These are phyloP conservation scores for Coccinonectria pachysandricola DNA, from an alignment of 2,329 filamentous ascomycete genomes.

Conservation along the genomic window DNA sequence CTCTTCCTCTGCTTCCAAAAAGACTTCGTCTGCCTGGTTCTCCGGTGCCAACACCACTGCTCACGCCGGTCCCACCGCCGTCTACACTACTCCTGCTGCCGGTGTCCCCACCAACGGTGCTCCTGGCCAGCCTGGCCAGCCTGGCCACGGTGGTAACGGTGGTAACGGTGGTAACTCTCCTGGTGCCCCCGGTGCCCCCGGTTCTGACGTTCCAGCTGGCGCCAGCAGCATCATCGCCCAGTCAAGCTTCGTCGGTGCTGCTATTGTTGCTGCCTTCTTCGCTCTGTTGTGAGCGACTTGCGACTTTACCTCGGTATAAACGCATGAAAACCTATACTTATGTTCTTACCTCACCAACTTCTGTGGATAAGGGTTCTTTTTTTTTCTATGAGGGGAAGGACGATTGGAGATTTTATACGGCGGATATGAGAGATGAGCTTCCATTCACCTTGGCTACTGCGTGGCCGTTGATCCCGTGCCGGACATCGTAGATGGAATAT, in stretches of 20 bases:
- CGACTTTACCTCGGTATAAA: too few species aligned
- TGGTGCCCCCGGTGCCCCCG: constrained; percentile 4
- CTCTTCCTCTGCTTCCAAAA: neutral
- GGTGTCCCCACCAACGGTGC: constrained; percentile 10
- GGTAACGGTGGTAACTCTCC: constrained; percentile 3
- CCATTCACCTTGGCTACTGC: too few species aligned
- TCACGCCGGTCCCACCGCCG: constrained; percentile 15
- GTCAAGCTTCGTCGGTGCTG: constrained; percentile 29
- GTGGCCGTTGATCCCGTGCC: constrained; percentile 14
- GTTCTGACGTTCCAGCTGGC: constrained; percentile 14
- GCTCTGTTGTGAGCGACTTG: constrained; percentile 24
- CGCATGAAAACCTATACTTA: constrained; percentile 1
- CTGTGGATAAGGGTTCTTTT: constrained; percentile 16
- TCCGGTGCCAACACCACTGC: constrained; percentile 18
- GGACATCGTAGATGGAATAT: constrained; percentile 17
- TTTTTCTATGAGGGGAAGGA: constrained; percentile 19
- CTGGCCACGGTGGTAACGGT: neutral
- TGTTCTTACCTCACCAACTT: constrained; percentile 10
- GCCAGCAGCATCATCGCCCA: constrained; percentile 28
- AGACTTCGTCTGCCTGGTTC: too few species aligned
- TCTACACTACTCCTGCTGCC: constrained; percentile 9
- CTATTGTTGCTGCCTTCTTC: constrained; percentile 29
- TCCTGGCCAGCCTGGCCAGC: constrained; percentile 5
- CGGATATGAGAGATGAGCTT: too few species aligned
- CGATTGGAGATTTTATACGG: constrained; percentile 22